Base-by-base conservation (phyloP, 179 eudicot genomes). In the Amaranthus tricolor region DNA sequence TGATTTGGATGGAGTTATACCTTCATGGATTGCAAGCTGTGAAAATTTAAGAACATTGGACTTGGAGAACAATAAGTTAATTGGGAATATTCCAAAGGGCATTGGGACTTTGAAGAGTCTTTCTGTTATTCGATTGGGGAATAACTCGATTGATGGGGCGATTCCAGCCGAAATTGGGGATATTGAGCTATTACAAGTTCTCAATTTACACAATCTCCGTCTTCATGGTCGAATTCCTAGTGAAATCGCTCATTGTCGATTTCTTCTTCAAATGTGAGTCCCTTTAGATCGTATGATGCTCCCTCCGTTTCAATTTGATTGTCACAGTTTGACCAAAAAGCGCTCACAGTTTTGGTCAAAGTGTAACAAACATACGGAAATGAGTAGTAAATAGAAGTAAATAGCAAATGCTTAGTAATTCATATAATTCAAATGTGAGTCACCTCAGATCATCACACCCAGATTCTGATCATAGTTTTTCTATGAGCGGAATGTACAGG, bases 211-310 rank as follows among this genome's bases (percentile, higher is more conserved):
- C 65, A 88, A 88, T 75, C 96, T 93, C 67, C 72, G 81, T 6
- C 89, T 92, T 71, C 81, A 72, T 53, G 96, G 99, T 73, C 85
- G 74, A 78, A 88, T 92, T 62, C 99, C 99, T 16, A 66, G 73
- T 54, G 83, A 86, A 71, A 57, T 95, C 64, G 85, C 89, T 84
- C 83, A 81, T 68, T 95, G 97, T 90, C 84, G 80, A 72, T 93
- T 89, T 83, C 96, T 95, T 73, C 97, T 90, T 82, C 85, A 89
- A 86, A 92, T 95, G 97, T 95, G 84, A 95, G 99, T 91, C 72
- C 66, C 55, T 68, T 71, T 58, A 75, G 65, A 31, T 31, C 40
- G 40, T 31, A 31, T 31, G 40, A 2, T 31, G 3, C 40, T 31
- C 40, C 40, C 40, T 31, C 3, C 40, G 40, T 31, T 31, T 31